A percentile compares a stretch with the other conserved stretches of the same genome.
phyloP scores from a whole-genome alignment of 2,329 filamentous ascomycete genomes.

The Davidsoniella eucalypti region DNA sequence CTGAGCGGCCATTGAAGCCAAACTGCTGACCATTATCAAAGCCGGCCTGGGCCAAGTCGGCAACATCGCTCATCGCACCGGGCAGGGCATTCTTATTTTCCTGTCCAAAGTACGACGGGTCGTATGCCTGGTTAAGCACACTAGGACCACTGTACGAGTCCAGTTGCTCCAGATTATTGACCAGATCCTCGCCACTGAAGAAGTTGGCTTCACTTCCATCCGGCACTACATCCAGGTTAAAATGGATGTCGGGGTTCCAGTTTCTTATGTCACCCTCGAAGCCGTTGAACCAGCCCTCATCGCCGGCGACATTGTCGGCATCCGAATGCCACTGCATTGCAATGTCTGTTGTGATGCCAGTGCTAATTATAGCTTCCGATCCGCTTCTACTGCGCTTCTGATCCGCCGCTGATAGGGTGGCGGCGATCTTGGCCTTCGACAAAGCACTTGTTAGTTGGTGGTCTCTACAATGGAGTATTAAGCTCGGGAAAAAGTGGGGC shows the following conservation, averaged over 20 bases:
- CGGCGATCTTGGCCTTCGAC: not conserved
- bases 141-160: not conserved
- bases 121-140: conserved; percentile 1
- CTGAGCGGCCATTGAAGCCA: not conserved
- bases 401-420: no score
- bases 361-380: not conserved
- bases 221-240: not conserved
- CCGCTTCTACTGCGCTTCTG: no score
- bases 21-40: not conserved
- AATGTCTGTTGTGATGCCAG: not conserved
- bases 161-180: not conserved
- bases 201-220: not conserved
- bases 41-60: not conserved
- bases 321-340: conserved; percentile 6
- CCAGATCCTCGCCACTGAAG: not conserved
- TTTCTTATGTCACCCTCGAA: not conserved
- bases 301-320: not conserved
- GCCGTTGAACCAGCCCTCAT: conserved; percentile 6
- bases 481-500: not conserved
- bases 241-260: not conserved
- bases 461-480: not conserved
- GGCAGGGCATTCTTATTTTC: conserved; percentile 5
- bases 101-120: conserved; percentile 5
- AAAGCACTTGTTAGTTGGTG: not conserved
- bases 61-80: conserved; percentile 4